phyloP scores from a whole-genome alignment of 1,139 yeast genomes.

The Candida freyschussii region DNA sequence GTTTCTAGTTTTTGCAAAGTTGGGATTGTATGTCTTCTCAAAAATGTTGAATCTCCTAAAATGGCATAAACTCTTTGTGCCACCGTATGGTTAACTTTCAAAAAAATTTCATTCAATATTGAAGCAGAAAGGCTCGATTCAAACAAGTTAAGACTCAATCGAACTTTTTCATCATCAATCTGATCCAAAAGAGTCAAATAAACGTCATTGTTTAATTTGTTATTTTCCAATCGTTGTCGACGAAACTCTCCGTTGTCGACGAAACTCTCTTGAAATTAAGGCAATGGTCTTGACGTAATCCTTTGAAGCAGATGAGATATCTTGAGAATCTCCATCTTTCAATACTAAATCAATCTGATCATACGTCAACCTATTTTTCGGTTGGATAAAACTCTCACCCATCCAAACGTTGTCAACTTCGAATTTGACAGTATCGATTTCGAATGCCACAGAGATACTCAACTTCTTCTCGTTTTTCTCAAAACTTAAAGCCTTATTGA shows the following conservation, averaged over 20 bases:
- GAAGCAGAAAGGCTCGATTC: conserved; percentile 54
- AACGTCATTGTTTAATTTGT: conserved; percentile 46
- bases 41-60: conserved; percentile 74
- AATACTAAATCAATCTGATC: conserved; percentile 51
- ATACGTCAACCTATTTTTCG: conserved; percentile 46
- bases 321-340: conserved; percentile 20
- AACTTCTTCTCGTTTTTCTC: conserved; percentile 56
- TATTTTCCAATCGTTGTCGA: conserved; percentile 59
- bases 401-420: conserved; percentile 76
- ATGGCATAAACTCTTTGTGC: conserved; percentile 77
- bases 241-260: conserved; percentile 77
- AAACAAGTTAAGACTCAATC: conserved; percentile 68
- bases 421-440: conserved; percentile 66
- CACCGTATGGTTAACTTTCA: conserved; percentile 78
- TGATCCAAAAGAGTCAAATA: conserved; percentile 68
- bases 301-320: conserved; percentile 51
- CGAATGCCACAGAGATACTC: conserved; percentile 77
- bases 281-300: conserved; percentile 65
- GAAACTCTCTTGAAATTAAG: conserved; percentile 65
- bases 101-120: conserved; percentile 69
- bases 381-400: conserved; percentile 67
- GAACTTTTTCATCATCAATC: conserved; percentile 79
- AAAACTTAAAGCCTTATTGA: conserved; percentile 60
- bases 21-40: conserved; percentile 87
- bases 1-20: conserved; percentile 77